phyloP scores from a whole-genome alignment of 2,329 filamentous ascomycete species.

The Leptographium radiaticola region DNA sequence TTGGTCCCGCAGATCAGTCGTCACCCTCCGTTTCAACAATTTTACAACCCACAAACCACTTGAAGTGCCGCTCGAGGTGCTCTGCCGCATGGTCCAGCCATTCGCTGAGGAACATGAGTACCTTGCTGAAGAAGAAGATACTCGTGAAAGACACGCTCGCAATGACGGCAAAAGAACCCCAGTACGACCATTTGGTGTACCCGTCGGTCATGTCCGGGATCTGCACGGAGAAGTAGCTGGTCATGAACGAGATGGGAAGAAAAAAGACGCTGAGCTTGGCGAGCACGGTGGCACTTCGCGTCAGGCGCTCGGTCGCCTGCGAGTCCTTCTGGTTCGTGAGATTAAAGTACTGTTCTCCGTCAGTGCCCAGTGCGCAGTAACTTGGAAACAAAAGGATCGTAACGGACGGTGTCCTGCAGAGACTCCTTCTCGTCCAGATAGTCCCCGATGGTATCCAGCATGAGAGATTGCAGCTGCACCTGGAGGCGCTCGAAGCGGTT shows the following conservation, averaged over 20 bases:
- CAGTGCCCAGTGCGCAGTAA: background rate
- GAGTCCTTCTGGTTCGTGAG: conserved; percentile 66
- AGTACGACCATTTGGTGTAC: conserved; percentile 54
- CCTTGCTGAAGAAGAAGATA: conserved; percentile 38
- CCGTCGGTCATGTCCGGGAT: conserved; percentile 39
- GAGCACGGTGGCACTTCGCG: conserved; percentile 56
- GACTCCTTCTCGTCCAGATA: conserved; percentile 58
- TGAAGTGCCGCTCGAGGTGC: background rate
- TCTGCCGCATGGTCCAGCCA: conserved; percentile 21
- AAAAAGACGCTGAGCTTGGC: conserved; percentile 67
- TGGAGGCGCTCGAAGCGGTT: conserved; percentile 46
- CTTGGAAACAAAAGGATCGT: too few relatives aligned
- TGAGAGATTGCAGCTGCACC: conserved; percentile 46
- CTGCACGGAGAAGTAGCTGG: conserved; percentile 58
- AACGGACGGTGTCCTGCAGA: conserved; percentile 48
- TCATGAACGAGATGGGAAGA: conserved; percentile 62
- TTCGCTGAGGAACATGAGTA: conserved; percentile 33
- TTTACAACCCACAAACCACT: background rate
- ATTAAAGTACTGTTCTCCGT: conserved; percentile 52
- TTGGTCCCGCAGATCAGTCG: too few relatives aligned
- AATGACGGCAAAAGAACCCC: conserved; percentile 53
- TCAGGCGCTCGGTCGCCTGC: conserved; percentile 56
- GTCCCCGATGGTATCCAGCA: conserved; percentile 47
- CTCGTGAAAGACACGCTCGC: conserved; percentile 44
- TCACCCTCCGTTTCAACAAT: too few relatives aligned